Evolutionary conservation across 352 stramenopile genomes (phyloP).

Genomic region (Detonula confervacea): DNA sequence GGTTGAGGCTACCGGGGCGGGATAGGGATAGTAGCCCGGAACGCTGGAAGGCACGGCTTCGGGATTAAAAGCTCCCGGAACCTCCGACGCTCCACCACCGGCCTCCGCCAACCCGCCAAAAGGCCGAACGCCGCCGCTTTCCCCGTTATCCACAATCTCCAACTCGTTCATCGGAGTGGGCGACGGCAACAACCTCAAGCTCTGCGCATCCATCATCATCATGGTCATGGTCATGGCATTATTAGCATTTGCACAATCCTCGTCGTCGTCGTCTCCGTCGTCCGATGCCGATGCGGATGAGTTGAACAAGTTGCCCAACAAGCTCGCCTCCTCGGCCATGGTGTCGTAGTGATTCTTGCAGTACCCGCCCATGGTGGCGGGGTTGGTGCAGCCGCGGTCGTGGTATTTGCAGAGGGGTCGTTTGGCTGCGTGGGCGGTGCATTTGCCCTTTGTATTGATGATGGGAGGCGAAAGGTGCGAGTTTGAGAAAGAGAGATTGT

Average conservation of each 20-base stretch:
- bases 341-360: background rate
- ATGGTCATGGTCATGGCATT: background rate
- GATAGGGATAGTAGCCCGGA: no score
- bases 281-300: background rate
- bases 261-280: background rate
- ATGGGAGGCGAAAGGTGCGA: no score
- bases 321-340: conserved; percentile 1
- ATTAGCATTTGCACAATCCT: background rate
- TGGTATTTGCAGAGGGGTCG: background rate
- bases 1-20: no score
- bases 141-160: no score
- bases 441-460: no score
- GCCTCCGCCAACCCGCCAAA: background rate
- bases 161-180: no score
- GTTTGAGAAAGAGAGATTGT: no score
- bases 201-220: no score
- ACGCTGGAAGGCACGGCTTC: no score
- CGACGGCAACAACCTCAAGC: no score
- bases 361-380: conserved; percentile 5
- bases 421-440: background rate
- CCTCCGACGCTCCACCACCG: no score
- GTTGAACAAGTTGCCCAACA: conserved; percentile 8
- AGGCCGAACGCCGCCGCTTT: no score
- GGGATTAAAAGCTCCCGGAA: background rate
- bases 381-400: background rate